Evolutionary conservation across 78 protist genomes (phyloP).

Genomic region (Ministeria vibrans): DNA sequence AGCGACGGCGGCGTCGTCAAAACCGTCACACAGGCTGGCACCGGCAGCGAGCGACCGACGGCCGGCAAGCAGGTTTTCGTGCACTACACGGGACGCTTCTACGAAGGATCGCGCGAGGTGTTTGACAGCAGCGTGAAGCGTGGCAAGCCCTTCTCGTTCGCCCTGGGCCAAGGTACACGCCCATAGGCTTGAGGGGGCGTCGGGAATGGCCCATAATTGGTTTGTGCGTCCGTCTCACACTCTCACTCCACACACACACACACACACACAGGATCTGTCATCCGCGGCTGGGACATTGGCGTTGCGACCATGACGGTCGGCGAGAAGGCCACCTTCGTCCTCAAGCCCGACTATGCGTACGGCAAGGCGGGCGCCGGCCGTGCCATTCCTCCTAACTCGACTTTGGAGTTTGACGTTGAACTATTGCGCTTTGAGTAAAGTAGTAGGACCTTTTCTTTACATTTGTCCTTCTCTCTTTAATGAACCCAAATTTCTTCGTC

Average conservation of each 20-base stretch:
- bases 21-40: too few species aligned
- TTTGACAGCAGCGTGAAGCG: constrained; percentile 13
- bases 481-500: too few species aligned
- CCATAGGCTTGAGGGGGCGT: not conserved
- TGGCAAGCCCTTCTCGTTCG: constrained; percentile 17
- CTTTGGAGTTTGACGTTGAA: constrained; percentile 64
- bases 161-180: not conserved
- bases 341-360: constrained; percentile 68
- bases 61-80: too few species aligned
- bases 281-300: constrained; percentile 89
- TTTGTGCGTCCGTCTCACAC: too few species aligned
- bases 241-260: too few species aligned
- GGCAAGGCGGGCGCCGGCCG: constrained; percentile 71
- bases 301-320: constrained; percentile 71
- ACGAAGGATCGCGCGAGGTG: too few species aligned
- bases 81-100: too few species aligned
- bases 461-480: too few species aligned
- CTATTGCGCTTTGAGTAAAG: not conserved
- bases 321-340: constrained; percentile 53
- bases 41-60: too few species aligned
- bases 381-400: constrained; percentile 41
- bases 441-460: not conserved
- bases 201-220: constrained; percentile 31
- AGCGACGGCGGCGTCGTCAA: too few species aligned
- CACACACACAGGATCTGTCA: too few species aligned